Conservation (phyloP, 129 eudicot species). For the Artemisia argyi region DNA sequence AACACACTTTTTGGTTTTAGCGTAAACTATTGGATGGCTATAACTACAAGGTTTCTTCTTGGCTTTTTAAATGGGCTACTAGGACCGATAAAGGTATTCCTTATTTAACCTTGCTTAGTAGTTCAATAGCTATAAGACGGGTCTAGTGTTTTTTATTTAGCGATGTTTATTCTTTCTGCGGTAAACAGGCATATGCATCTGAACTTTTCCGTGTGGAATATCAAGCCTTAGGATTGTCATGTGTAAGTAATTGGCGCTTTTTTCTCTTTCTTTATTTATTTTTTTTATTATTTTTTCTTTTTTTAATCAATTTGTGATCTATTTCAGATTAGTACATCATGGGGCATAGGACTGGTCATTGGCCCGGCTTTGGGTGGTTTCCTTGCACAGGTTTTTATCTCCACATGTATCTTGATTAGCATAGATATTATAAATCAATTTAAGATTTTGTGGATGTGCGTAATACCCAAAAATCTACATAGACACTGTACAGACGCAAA, state of each 20-base stretch:
- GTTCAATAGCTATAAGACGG: no score
- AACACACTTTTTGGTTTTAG: slow-evolving; percentile 86
- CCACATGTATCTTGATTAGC: slow-evolving; percentile 8
- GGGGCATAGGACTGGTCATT: slow-evolving; percentile 86
- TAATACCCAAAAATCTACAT: no score
- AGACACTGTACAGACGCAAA: no score
- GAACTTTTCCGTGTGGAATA: slow-evolving; percentile 62
- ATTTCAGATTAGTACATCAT: slow-evolving; percentile 74
- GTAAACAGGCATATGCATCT: slow-evolving; percentile 73
- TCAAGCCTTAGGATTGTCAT: slow-evolving; percentile 69
- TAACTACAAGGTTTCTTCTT: slow-evolving; percentile 71
- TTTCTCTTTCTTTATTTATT: not conserved
- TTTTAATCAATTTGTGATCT: slow-evolving; percentile 1
- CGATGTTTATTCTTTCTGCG: not conserved
- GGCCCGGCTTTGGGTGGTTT: slow-evolving; percentile 96
- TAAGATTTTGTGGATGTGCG: no score
- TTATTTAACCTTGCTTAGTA: no score
- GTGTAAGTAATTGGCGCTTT: slow-evolving; percentile 47
- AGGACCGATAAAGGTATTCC: slow-evolving; percentile 74
- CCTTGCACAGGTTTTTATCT: slow-evolving; percentile 71
- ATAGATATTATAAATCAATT: not conserved
- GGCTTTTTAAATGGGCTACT: slow-evolving; percentile 71
- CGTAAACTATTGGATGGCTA: slow-evolving; percentile 80
- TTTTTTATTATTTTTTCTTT: not conserved
- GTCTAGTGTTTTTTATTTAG: no score